Conservation (phyloP, 495 filamentous ascomycete genomes). For the Bryoglossum gracile region DNA sequence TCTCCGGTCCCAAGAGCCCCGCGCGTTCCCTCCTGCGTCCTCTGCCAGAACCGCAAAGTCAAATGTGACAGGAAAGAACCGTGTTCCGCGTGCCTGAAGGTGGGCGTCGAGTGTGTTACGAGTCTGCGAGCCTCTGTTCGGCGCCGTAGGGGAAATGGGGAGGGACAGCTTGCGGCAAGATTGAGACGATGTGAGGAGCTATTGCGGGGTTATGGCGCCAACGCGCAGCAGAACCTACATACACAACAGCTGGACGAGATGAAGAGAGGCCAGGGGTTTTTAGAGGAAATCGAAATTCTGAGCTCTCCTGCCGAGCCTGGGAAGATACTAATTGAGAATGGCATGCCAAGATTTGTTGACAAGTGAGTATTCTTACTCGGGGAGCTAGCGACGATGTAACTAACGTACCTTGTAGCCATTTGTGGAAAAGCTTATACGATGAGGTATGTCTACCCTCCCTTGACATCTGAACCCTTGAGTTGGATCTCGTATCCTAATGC, state of each 20-base stretch:
- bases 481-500: too few species aligned
- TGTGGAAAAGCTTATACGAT: neutral
- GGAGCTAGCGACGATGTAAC: too few species aligned
- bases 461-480: too few species aligned
- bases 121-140: neutral
- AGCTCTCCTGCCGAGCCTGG: neutral
- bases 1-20: too few species aligned
- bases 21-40: neutral
- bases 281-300: neutral
- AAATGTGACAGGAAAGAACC: conserved; percentile 4
- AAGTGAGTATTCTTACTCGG: too few species aligned
- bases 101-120: neutral
- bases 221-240: neutral
- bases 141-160: neutral
- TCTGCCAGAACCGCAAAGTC: neutral
- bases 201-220: neutral
- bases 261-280: neutral
- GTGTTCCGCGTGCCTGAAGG: neutral
- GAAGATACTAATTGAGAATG: neutral
- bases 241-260: neutral
- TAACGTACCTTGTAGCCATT: too few species aligned
- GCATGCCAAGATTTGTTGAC: neutral
- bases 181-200: neutral
- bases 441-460: too few species aligned
- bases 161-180: neutral